phyloP scores from a whole-genome alignment of 1,284 basidiomycete genomes.

The Boletellus dicymbophilus region DNA sequence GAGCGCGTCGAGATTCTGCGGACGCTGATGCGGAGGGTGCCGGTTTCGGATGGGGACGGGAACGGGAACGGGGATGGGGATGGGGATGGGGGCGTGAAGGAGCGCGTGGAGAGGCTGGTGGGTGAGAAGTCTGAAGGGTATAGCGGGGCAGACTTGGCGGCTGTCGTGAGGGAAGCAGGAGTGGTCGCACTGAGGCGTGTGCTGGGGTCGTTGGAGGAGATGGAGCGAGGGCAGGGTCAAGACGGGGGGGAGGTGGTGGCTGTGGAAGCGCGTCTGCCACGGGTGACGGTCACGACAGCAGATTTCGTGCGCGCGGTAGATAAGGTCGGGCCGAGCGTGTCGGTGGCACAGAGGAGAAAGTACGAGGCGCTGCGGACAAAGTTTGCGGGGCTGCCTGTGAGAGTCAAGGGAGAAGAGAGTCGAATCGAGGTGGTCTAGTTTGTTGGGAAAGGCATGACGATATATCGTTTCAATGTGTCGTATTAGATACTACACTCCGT shows the following conservation, averaged over 20 bases:
- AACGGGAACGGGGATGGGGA: background rate
- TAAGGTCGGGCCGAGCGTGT: conserved; percentile 90
- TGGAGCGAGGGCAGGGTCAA: conserved; percentile 34
- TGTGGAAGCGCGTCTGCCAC: conserved; percentile 17
- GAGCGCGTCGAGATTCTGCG: conserved; percentile 89
- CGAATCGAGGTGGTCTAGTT: conserved; percentile 17
- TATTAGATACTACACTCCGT: too few species aligned
- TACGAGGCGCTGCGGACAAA: conserved; percentile 82
- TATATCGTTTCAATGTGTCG: too few species aligned
- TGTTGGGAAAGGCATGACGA: too few species aligned
- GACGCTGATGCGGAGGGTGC: conserved; percentile 73
- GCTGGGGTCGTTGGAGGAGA: conserved; percentile 56
- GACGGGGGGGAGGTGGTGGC: background rate
- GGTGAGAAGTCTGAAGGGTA: conserved; percentile 78
- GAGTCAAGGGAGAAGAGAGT: conserved; percentile 23
- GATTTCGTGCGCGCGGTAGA: conserved; percentile 81
- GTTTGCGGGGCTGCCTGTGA: conserved; percentile 73
- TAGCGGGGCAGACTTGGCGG: conserved; percentile 88
- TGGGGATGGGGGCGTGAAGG: conserved; percentile 12
- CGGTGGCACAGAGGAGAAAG: conserved; percentile 73
- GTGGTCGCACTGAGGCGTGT: conserved; percentile 79
- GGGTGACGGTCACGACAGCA: conserved; percentile 51
- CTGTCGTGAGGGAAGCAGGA: conserved; percentile 88
- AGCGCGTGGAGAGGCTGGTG: conserved; percentile 49
- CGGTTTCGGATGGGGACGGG: conserved; percentile 45